phyloP scores from a whole-genome alignment of 352 stramenopile genomes.

The Globisporangium nagaii region DNA sequence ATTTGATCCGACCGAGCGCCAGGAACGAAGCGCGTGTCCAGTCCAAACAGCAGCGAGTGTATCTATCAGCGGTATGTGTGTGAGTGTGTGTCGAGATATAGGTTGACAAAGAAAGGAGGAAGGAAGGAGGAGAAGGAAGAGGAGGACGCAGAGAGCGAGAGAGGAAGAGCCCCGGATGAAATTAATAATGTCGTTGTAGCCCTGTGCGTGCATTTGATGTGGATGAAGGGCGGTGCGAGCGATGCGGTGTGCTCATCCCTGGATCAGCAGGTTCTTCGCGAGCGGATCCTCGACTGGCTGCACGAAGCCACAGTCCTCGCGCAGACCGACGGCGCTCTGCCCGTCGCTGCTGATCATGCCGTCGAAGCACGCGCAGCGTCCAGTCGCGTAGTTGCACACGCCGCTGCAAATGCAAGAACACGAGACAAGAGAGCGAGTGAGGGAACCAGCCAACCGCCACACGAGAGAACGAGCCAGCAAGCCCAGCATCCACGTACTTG shows the following conservation, averaged over 20 bases:
- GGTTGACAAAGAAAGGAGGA: too few relatives aligned
- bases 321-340: conserved; percentile 34
- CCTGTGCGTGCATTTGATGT: too few relatives aligned
- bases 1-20: too few relatives aligned
- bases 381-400: conserved; percentile 49
- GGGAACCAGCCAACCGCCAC: too few relatives aligned
- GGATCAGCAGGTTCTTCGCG: conserved; percentile 19
- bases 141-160: too few relatives aligned
- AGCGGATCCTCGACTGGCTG: conserved; percentile 33
- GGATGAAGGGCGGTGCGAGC: not conserved
- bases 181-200: too few relatives aligned
- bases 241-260: conserved; percentile 7
- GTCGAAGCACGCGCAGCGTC: conserved; percentile 57
- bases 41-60: conserved; percentile 1
- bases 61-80: conserved; percentile 13
- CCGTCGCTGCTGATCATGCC: conserved; percentile 68
- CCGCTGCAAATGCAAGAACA: conserved; percentile 19
- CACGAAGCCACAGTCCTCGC: conserved; percentile 60
- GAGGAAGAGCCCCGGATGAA: too few relatives aligned
- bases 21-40: not conserved
- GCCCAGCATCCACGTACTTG: conserved; percentile 33
- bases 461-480: too few relatives aligned
- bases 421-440: not conserved
- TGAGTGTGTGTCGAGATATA: too few relatives aligned
- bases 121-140: too few relatives aligned